A percentile compares a stretch with the other conserved stretches of the same genome.
Evolutionary conservation across 495 filamentous ascomycete species (phyloP).

Genomic region (Aspergillus haitiensis): DNA sequence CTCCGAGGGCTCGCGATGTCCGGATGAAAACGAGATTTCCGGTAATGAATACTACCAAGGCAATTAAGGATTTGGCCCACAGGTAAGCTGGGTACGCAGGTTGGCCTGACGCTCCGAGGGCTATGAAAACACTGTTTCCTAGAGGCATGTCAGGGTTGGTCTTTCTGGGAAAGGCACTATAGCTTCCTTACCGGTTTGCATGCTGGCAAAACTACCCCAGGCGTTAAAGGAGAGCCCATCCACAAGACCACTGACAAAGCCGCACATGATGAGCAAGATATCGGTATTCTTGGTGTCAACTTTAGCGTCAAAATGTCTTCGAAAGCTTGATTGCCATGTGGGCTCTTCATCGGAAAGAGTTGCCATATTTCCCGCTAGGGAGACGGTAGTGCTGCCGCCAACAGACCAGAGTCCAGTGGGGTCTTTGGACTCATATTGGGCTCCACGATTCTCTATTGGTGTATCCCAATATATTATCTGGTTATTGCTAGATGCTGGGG

Average conservation of each 20-base stretch:
- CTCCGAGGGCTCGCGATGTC: slow-evolving; percentile 29
- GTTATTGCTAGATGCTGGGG: slow-evolving; percentile 12
- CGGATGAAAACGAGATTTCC: slow-evolving; percentile 42
- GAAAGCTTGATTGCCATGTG: slow-evolving; percentile 17
- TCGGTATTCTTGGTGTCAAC: slow-evolving; percentile 34
- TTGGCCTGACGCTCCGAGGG: slow-evolving; percentile 39
- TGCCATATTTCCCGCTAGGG: slow-evolving; percentile 23
- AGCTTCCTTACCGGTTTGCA: slow-evolving; percentile 52
- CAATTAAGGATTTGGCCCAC: slow-evolving; percentile 46
- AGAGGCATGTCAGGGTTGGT: background rate
- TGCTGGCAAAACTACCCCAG: slow-evolving; percentile 57
- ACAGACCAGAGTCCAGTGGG: slow-evolving; percentile 26
- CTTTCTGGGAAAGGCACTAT: background rate
- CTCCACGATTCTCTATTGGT: slow-evolving; percentile 2
- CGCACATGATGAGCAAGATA: slow-evolving; percentile 38
- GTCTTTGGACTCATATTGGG: slow-evolving; percentile 25
- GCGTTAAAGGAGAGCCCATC: slow-evolving; percentile 46
- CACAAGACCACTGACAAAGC: slow-evolving; percentile 41
- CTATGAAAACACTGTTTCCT: slow-evolving; percentile 47
- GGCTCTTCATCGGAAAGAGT: slow-evolving; percentile 20
- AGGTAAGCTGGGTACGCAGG: slow-evolving; percentile 39
- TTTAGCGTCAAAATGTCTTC: slow-evolving; percentile 23
- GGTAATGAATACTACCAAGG: slow-evolving; percentile 32
- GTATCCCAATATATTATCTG: slow-evolving; percentile 24
- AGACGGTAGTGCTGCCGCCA: slow-evolving; percentile 30